phyloP scores from a whole-genome alignment of 495 filamentous ascomycete species.

The Aspergillus nanangensis region DNA sequence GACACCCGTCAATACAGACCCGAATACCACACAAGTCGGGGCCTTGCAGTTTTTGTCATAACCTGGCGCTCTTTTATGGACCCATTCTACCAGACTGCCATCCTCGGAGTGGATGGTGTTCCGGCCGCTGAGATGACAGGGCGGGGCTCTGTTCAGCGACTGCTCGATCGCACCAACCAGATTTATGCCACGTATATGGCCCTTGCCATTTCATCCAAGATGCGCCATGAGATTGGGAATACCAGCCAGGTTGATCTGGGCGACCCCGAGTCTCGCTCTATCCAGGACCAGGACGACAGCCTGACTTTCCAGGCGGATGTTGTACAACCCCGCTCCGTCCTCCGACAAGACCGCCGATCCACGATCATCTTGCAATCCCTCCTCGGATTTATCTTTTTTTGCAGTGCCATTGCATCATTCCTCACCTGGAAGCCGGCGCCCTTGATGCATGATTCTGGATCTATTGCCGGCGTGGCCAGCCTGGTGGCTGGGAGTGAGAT shows the following conservation, averaged over 20 bases:
- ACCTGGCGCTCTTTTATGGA: neutral
- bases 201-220: neutral
- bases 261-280: neutral
- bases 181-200: neutral
- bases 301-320: neutral
- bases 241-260: neutral
- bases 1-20: neutral
- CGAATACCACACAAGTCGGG: neutral
- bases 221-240: neutral
- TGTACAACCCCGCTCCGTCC: neutral
- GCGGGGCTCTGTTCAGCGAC: neutral
- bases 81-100: neutral
- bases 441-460: conserved; percentile 1
- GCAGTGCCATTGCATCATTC: neutral
- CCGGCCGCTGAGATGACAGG: neutral
- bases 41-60: neutral
- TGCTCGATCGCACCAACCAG: neutral
- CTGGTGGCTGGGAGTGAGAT: conserved; percentile 5
- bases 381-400: neutral
- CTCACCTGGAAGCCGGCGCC: neutral
- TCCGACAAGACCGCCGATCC: neutral
- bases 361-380: neutral
- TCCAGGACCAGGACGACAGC: neutral
- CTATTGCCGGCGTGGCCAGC: neutral
- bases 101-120: neutral